A percentile compares a stretch with the other conserved stretches of the same genome.
phyloP scores from a whole-genome alignment of 1,139 yeast genomes.

The Candida anutae region DNA sequence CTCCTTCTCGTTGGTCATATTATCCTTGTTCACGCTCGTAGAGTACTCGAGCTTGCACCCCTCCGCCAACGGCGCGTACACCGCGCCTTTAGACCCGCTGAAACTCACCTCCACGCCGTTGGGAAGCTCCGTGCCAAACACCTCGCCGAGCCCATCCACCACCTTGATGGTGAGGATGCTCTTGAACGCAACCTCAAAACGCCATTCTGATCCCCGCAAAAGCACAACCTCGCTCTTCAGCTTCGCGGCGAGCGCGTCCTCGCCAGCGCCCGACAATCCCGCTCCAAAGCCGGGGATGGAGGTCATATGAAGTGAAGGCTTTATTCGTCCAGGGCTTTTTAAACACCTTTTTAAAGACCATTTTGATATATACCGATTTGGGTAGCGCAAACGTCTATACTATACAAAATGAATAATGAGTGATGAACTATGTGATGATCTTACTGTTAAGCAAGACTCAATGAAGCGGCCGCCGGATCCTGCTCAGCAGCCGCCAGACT shows the following conservation, averaged over 20 bases:
- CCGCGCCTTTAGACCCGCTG: conserved; percentile 50
- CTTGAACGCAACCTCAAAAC: conserved; percentile 65
- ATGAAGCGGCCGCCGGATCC: too few relatives aligned
- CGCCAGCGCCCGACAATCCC: conserved; percentile 5
- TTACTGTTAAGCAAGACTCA: too few relatives aligned
- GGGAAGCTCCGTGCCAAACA: conserved; percentile 90
- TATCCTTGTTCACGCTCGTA: conserved; percentile 43
- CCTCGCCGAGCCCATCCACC: conserved; percentile 69
- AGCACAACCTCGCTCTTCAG: conserved; percentile 16
- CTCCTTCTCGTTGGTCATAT: conserved; percentile 25
- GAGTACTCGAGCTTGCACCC: conserved; percentile 47
- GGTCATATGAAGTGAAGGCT: conserved; percentile 8
- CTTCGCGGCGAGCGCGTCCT: neutral
- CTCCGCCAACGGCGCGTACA: conserved; percentile 47
- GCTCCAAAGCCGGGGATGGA: conserved; percentile 20
- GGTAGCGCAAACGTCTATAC: too few relatives aligned
- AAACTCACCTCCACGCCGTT: conserved; percentile 56
- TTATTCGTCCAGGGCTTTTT: too few relatives aligned
- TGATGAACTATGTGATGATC: too few relatives aligned
- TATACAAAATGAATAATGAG: too few relatives aligned
- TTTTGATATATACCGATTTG: too few relatives aligned
- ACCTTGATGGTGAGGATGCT: conserved; percentile 51
- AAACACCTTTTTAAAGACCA: too few relatives aligned
- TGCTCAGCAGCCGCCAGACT: too few relatives aligned
- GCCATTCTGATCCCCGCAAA: conserved; percentile 65